Evolutionary conservation across 345 rosid genomes (phyloP), one percentile per base, ranked within the genome.

Genomic region (Excoecaria cochinchinensis): DNA sequence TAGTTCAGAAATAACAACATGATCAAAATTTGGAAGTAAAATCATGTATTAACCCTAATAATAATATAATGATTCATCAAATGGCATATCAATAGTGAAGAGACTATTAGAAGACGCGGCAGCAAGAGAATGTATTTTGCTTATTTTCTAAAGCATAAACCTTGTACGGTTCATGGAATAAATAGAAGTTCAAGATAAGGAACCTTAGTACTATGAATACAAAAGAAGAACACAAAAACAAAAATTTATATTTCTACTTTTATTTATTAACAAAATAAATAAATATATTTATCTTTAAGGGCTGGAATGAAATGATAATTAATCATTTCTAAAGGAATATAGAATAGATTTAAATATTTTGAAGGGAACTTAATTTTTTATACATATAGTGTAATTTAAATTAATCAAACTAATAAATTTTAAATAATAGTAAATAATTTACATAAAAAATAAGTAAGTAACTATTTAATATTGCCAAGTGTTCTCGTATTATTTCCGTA

Each of bases 91-190:
- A 61, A 61, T 25, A 61, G 66, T 61, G 66, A 61, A 61, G 15
- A 61, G 1, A 61, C 31, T 31, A 61, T 13, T 31, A 63, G 67
- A 36, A 15, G 55, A 71, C 55, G 74, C 66, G 67, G 66, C 66
- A 57, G 14, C 72, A 15, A 15, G 72, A 69, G 5, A 50, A 31
- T 15, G 72, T 14, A 47, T 46, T 31, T 48, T 67, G 59, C 21
- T 24, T 24, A 50, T 25, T 38, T 50, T 38, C 50, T 19, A 46
- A 59, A 67, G 16, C 42, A 67, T 51, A 25, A 68, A 73, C 22
- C 60, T 22, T 71, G 63, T 77, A 69, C 69, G 52, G 69, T 4
- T 46, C 9, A 51, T 1, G 60, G 73, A 70, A 56, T 70, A 70
- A 56, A 40, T 44, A 25, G n/a, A 52, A 31, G 61, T 58, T 68